Evolutionary conservation across 2,329 filamentous ascomycete genomes (phyloP).

Genomic region (Cladosporium sp.): DNA sequence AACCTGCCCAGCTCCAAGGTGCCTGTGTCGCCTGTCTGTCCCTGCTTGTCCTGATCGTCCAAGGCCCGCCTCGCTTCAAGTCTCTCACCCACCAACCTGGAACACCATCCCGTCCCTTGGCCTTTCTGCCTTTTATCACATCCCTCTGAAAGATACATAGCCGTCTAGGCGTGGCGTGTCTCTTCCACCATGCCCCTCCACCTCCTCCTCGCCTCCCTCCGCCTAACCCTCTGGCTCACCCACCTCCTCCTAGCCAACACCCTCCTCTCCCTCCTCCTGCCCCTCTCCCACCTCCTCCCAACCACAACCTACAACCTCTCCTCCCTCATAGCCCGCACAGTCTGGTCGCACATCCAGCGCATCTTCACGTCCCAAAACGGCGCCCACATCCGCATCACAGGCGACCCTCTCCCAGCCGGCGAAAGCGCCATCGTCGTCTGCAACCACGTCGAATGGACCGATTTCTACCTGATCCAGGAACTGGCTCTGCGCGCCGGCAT

Average conservation of each 20-base stretch:
- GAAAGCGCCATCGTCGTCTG: conserved; percentile 58
- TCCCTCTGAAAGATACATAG: not conserved
- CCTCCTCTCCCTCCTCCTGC: conserved; percentile 33
- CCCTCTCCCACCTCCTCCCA: conserved; percentile 35
- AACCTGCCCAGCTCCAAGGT: no score
- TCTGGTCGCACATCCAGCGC: conserved; percentile 55
- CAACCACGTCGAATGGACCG: conserved; percentile 58
- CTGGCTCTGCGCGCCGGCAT: conserved; percentile 52
- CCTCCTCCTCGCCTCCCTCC: conserved; percentile 28
- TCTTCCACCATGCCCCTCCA: conserved; percentile 21
- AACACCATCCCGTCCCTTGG: not conserved
- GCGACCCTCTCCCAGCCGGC: conserved; percentile 46
- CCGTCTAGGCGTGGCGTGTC: not conserved
- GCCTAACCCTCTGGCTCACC: conserved; percentile 47
- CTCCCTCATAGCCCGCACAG: conserved; percentile 50
- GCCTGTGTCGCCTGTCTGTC: no score
- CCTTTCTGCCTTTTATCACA: not conserved
- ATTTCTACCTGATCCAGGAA: conserved; percentile 62
- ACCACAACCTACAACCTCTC: conserved; percentile 50
- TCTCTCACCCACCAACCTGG: no score
- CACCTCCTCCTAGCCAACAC: conserved; percentile 48
- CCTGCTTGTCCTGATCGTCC: no score
- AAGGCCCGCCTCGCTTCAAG: no score
- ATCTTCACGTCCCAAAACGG: conserved; percentile 54
- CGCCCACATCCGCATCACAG: conserved; percentile 50